Evolutionary conservation across 768 basidiomycete genomes (phyloP), one percentile per base, ranked within the genome.

Genomic region (Thelephora ganbajun): DNA sequence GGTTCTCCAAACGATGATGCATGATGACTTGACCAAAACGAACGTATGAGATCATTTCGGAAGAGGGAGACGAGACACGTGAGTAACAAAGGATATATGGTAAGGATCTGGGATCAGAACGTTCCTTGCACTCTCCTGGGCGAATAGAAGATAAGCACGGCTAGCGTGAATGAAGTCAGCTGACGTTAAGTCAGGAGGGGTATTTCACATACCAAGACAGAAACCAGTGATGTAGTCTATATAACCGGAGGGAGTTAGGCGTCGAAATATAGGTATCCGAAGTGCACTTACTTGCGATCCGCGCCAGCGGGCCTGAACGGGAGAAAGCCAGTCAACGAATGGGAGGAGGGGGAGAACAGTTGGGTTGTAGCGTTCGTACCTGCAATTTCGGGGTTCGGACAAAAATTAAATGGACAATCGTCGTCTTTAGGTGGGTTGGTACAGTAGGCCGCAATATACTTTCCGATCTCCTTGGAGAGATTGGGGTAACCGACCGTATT

Each of bases 131-230:
- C 47, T 19, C 22, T 19, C 14, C n/a, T 19, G 3, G 47, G 47
- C n/a, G 47, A 48, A 33, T 48, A 48, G 39, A 48, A 48, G 13
- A 48, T 20, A 11, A 48, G 18, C 18, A 48, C 13, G 19, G 47
- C 47, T 48, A 23, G 30, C 3, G 22, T 6, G 36, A 30, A 9
- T 9, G 26, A 30, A 30, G 26, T 30, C 26, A 30, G 9, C 26
- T 30, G 5, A 30, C 26, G 26, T 4, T 4, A 30, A 30, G 5
- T 30, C 26, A 9, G 26, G 26, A 30, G 9, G 26, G 26, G 4
- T 30, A 30, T 30, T 30, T 9, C 13, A 48, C 47, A 23, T 41
- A 48, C 47, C 35, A 13, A 48, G 5, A 30, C 47, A 48, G n/a
- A 48, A n/a, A 16, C 30, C 39, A 5, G 47, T 48, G 35, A 48